Evolutionary conservation across 2,329 filamentous ascomycete genomes (phyloP).

Genomic region (Epichloe typhina): DNA sequence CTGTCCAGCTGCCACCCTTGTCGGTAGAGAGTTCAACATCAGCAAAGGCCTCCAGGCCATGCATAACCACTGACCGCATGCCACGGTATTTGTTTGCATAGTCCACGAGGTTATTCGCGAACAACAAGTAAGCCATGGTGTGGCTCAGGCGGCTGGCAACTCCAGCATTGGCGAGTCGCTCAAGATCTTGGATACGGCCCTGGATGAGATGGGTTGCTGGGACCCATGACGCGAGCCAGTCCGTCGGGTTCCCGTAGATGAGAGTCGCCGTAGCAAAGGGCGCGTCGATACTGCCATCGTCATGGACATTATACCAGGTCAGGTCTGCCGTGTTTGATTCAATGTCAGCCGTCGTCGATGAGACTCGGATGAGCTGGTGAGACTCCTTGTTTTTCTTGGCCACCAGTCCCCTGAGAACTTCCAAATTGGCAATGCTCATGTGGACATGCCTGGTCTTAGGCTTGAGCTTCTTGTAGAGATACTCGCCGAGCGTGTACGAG

Average conservation of each 20-base stretch:
- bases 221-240: conserved; percentile 42
- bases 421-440: conserved; percentile 38
- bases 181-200: conserved; percentile 42
- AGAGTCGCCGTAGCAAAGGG: conserved; percentile 8
- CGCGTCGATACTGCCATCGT: conserved; percentile 4
- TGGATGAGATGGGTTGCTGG: conserved; percentile 52
- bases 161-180: conserved; percentile 11
- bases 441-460: conserved; percentile 11
- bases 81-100: conserved; percentile 39
- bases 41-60: conserved; percentile 35
- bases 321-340: conserved; percentile 30
- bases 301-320: conserved; percentile 10
- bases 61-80: conserved; percentile 44
- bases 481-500: conserved; percentile 48
- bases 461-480: conserved; percentile 51
- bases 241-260: conserved; percentile 35
- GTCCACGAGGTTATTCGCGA: conserved; percentile 36
- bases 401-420: conserved; percentile 42
- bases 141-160: conserved; percentile 5
- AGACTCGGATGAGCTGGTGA: conserved; percentile 20
- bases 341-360: conserved; percentile 26
- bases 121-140: conserved; percentile 47
- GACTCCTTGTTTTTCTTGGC: conserved; percentile 13
- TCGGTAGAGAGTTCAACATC: conserved; percentile 10
- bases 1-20: conserved; percentile 29